phyloP scores from a whole-genome alignment of 768 basidiomycete species.

The Fistulinella prunicolor region DNA sequence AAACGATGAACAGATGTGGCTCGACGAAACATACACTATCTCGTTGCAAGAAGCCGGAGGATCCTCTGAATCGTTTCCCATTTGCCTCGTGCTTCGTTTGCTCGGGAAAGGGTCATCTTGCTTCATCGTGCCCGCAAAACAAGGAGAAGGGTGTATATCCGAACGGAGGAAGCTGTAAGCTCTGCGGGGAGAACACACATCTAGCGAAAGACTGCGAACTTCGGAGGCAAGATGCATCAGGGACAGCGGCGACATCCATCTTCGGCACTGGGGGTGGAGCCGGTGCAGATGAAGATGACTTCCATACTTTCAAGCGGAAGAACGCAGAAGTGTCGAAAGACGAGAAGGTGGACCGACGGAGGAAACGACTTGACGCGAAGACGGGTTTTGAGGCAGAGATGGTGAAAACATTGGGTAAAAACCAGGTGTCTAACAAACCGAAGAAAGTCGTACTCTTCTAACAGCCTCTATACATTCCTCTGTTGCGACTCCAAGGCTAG shows the following conservation, averaged over 20 bases:
- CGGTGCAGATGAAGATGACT: constrained; percentile 95
- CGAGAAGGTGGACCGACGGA: constrained; percentile 47
- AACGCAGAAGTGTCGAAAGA: constrained; percentile 58
- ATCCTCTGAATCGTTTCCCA: constrained; percentile 68
- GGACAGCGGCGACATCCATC: constrained; percentile 18
- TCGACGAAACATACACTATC: constrained; percentile 75
- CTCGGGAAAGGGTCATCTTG: constrained; percentile 78
- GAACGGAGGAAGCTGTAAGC: constrained; percentile 86
- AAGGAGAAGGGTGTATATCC: constrained; percentile 81
- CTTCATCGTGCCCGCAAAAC: constrained; percentile 80
- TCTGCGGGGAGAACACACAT: constrained; percentile 84
- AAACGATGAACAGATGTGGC: constrained; percentile 59
- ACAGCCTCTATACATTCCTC: neutral
- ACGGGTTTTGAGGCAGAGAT: constrained; percentile 43
- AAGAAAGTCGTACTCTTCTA: constrained; percentile 44
- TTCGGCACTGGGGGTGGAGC: constrained; percentile 43
- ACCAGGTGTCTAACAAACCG: constrained; percentile 19
- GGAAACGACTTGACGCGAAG: constrained; percentile 41
- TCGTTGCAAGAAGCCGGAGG: constrained; percentile 64
- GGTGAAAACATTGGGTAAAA: constrained; percentile 35
- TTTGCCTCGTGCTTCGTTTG: constrained; percentile 94
- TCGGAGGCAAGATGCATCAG: constrained; percentile 50
- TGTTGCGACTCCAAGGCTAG: no score
- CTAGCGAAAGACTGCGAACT: constrained; percentile 80
- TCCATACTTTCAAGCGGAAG: constrained; percentile 73